Evolutionary conservation across 208 protist species (phyloP), one percentile per base, ranked within the genome.

Genomic region (Trypanosomatidae sp.): DNA sequence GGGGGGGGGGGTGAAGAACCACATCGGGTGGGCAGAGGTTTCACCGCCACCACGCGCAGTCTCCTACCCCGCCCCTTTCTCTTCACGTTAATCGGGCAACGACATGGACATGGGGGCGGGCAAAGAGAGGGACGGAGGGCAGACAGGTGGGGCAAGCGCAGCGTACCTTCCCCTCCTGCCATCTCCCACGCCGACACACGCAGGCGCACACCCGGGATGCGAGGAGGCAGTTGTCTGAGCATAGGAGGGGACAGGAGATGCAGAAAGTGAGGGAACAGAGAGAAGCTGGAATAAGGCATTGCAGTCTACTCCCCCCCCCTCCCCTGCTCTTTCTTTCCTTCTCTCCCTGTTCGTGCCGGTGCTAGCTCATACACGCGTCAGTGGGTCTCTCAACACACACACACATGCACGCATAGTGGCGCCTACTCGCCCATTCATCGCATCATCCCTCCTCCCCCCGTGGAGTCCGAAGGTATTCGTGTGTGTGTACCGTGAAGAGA

Each of bases 301-400:
- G 5, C 62, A 17, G 59, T 50, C 12, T 44, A 58, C 47, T 46
- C 36, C 10, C 33, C 10, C 7, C 46, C 43, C 7, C 60, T 46
- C 12, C 28, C 64, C 56, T 0, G n/a, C 62, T 67, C 62, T n/a
- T 28, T 66, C 60, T 69, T 33, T 68, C 58, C 68, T 62, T 68
- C 46, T 69, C 62, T 69, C 71, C 22, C 9, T 67, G 17, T 49
- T 49, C 62, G 66, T 36, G 33, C 30, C 33, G 36, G 15, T 69
- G 15, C 41, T 36, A 50, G 36, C 49, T n/a, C 49, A 53, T 13
- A 53, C 49, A 53, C 49, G 19, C 49, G 36, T 53, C 49, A 13
- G 17, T 53, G 49, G 12, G 49, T 53, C 49, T 22, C 12, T 53
- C 49, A n/a, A 53, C 19, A 53, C 49, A 53, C 49, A 53, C 49